Evolutionary conservation across 2,329 filamentous ascomycete genomes (phyloP), one percentile per base, ranked within the genome.

Genomic region (Ophiostoma tasmaniense): DNA sequence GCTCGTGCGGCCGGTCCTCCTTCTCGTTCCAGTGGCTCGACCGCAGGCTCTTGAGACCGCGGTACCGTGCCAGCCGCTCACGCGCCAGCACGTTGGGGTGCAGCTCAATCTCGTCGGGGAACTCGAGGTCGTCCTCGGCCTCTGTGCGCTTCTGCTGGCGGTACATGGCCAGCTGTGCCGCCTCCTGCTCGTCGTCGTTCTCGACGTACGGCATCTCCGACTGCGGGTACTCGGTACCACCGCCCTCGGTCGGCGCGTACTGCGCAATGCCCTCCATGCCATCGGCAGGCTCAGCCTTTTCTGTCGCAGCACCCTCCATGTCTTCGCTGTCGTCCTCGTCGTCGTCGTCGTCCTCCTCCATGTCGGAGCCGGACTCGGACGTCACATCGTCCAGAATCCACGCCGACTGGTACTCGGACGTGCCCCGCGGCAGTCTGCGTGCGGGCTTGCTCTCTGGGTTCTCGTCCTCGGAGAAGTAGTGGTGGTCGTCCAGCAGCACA

Each of bases 81-180:
- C 92, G 83, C 0, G 95, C 95, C 62, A 92, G 83, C 3, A 96
- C 92, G 67, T 94, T 86, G 0, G 96, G 95, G 73, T 91, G 92
- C 67, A 99, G 82, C 78, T 99, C 96, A 70, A 99, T 95, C 78
- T 99, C 95, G 73, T 99, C 95, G 0, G 95, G 95, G 78, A 98
- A 99, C 77, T 98, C 94, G 68, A 91, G 86, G 78, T 99, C 95
- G 17, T 98, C 93, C 66, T 98, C 93, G 61, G 88, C 92, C 73
- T 97, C 94, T 30, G 88, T 88, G 67, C 88, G 87, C 75, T 93
- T 92, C 72, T 88, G 88, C 67, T 87, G 84, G 52, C 95, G 88
- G 79, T 93, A 99, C 62, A 90, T 90, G 68, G 88, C 91, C 55
- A 99, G 84, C 76, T 96, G 89, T 74, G 89, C 85, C 1, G 90